Evolutionary conservation across 2,329 filamentous ascomycete species (phyloP).

Genomic region (Microsporum audouinii): DNA sequence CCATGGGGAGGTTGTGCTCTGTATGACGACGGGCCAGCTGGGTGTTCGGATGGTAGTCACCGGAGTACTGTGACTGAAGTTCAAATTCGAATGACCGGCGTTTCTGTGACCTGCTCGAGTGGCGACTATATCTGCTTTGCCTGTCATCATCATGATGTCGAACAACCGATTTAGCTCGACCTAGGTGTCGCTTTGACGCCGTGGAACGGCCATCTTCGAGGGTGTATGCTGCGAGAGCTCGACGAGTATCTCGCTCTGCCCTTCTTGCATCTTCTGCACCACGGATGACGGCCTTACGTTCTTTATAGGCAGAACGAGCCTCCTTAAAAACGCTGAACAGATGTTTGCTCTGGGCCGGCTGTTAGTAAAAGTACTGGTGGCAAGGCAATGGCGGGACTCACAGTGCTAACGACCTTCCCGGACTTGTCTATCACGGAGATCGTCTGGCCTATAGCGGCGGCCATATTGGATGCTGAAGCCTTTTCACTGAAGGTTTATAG

Average conservation of each 20-base stretch:
- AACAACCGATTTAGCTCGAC: constrained; percentile 26
- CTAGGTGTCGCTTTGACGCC: constrained; percentile 29
- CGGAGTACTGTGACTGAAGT: neutral
- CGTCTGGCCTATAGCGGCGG: constrained; percentile 49
- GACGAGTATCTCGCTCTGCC: constrained; percentile 50
- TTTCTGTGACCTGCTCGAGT: constrained; percentile 21
- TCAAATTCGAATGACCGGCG: constrained; percentile 21
- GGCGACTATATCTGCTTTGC: constrained; percentile 14
- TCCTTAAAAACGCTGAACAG: constrained; percentile 85
- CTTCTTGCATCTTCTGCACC: constrained; percentile 53
- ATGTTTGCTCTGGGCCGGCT: constrained; percentile 62
- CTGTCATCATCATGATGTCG: constrained; percentile 10
- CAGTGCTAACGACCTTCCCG: constrained; percentile 80
- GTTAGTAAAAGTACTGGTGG: constrained; percentile 15
- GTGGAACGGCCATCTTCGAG: constrained; percentile 39
- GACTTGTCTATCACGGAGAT: constrained; percentile 85
- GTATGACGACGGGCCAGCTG: constrained; percentile 31
- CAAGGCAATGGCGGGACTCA: constrained; percentile 34
- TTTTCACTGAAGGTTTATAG: neutral
- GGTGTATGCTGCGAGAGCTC: constrained; percentile 41
- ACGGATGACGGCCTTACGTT: constrained; percentile 73
- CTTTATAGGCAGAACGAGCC: constrained; percentile 74
- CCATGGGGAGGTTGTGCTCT: constrained; percentile 23
- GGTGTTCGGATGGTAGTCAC: constrained; percentile 9
- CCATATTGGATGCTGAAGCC: constrained; percentile 14